Conservation (phyloP, 768 basidiomycete genomes). For the Chalciporus chontae region DNA sequence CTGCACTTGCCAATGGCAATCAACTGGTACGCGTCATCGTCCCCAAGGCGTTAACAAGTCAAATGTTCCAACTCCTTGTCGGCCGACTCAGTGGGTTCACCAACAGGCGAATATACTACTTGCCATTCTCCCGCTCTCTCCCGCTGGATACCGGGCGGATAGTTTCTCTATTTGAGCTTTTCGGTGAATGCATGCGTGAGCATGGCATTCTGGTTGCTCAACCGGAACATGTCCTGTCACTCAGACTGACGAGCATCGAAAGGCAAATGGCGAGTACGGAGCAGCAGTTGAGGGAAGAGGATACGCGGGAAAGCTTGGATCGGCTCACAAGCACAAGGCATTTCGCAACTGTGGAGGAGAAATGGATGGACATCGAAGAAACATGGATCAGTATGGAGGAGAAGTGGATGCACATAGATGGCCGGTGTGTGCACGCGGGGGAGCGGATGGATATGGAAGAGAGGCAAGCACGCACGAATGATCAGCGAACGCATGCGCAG, state of each 20-base stretch:
- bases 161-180: constrained; percentile 1
- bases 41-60: constrained; percentile 29
- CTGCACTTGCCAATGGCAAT: constrained; percentile 25
- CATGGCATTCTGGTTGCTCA: constrained; percentile 44
- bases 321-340: too few relatives aligned
- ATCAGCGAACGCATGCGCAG: too few relatives aligned
- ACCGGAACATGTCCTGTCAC: constrained; percentile 51
- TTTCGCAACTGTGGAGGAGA: too few relatives aligned
- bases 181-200: constrained; percentile 30
- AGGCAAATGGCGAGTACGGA: not conserved
- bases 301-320: too few relatives aligned
- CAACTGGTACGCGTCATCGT: constrained; percentile 31
- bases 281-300: too few relatives aligned
- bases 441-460: too few relatives aligned
- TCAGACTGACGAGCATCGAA: constrained; percentile 36
- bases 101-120: constrained; percentile 31
- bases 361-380: too few relatives aligned
- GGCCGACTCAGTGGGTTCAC: constrained; percentile 29
- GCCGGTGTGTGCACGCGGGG: too few relatives aligned
- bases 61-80: constrained; percentile 34
- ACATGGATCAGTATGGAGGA: too few relatives aligned
- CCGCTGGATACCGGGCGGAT: constrained; percentile 20
- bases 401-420: too few relatives aligned
- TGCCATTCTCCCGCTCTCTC: constrained; percentile 31
- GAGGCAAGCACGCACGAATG: too few relatives aligned